These are phyloP conservation scores for Luvunga scandens DNA, from an alignment of 345 rosid genomes.

Conservation along the genomic window DNA sequence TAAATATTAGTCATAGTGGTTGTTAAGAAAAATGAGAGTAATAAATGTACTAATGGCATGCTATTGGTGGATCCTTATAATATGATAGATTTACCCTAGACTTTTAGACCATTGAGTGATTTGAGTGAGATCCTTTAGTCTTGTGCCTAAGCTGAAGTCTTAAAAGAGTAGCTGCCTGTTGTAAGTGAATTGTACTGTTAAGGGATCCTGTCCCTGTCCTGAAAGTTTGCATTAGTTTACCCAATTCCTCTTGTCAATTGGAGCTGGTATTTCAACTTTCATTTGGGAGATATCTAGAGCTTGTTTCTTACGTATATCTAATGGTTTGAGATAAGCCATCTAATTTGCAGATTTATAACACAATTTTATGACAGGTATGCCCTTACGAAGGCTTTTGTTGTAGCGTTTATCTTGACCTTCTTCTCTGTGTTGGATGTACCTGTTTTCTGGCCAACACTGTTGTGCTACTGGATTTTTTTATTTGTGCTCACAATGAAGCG, in stretches of 20 bases:
- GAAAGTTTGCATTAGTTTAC: neutral
- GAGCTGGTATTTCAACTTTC: neutral
- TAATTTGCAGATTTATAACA: neutral
- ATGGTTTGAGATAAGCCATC: neutral
- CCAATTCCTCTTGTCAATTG: neutral
- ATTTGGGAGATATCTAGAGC: neutral
- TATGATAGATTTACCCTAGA: neutral
- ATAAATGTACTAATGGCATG: neutral
- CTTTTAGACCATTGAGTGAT: neutral
- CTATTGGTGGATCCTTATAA: neutral
- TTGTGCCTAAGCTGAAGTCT: neutral
- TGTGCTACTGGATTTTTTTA: slow-evolving; percentile 73
- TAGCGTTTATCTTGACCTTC: slow-evolving; percentile 74
- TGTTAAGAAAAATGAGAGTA: neutral
- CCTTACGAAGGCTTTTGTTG: slow-evolving; percentile 67
- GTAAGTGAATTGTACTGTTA: too few relatives aligned
- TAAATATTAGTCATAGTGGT: neutral
- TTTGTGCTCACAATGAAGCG: slow-evolving; percentile 74
- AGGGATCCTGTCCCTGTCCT: neutral
- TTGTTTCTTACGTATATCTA: neutral
- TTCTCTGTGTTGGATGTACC: slow-evolving; percentile 77
- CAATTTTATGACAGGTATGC: slow-evolving; percentile 43
- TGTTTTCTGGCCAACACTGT: slow-evolving; percentile 82
- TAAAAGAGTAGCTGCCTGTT: neutral
- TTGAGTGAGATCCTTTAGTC: neutral